Conservation (phyloP, 2,329 filamentous ascomycete genomes). For the Penicillium digitatum region DNA sequence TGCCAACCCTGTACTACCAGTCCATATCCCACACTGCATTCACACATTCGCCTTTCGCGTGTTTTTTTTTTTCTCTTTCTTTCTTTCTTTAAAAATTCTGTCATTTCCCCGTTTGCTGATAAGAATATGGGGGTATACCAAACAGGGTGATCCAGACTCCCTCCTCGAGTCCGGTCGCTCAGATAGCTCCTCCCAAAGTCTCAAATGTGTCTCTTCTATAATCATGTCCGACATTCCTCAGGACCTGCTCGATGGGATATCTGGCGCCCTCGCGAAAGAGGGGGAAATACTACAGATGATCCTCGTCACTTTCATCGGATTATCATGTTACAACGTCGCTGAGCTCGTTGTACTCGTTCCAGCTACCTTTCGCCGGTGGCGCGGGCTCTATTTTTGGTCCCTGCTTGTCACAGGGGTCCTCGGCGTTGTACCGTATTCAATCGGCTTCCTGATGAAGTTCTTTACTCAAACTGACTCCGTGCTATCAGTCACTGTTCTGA, state of each 20-base stretch:
- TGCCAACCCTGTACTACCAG: neutral
- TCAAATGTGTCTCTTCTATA: neutral
- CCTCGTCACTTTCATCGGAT: constrained; percentile 33
- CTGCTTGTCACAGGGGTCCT: constrained; percentile 35
- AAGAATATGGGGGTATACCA: constrained; percentile 19
- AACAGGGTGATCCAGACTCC: constrained; percentile 15
- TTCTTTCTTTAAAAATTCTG: neutral
- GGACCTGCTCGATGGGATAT: constrained; percentile 30
- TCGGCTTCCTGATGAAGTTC: constrained; percentile 45
- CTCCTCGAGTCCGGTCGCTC: constrained; percentile 1
- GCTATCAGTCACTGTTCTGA: constrained; percentile 42
- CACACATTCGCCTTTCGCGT: neutral
- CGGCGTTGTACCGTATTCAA: constrained; percentile 38
- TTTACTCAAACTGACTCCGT: constrained; percentile 32
- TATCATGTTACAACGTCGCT: constrained; percentile 49
- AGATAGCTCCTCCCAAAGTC: neutral
- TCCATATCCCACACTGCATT: neutral
- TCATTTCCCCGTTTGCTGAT: neutral
- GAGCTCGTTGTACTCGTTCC: constrained; percentile 42
- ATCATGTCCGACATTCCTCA: constrained; percentile 16
- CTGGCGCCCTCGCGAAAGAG: constrained; percentile 26
- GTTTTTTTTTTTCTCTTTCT: neutral
- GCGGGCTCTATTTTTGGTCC: constrained; percentile 45
- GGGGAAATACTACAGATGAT: constrained; percentile 22
- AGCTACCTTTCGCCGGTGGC: constrained; percentile 38